Conservation (phyloP, 2,329 filamentous ascomycete species). For the Colletotrichum musicola region DNA sequence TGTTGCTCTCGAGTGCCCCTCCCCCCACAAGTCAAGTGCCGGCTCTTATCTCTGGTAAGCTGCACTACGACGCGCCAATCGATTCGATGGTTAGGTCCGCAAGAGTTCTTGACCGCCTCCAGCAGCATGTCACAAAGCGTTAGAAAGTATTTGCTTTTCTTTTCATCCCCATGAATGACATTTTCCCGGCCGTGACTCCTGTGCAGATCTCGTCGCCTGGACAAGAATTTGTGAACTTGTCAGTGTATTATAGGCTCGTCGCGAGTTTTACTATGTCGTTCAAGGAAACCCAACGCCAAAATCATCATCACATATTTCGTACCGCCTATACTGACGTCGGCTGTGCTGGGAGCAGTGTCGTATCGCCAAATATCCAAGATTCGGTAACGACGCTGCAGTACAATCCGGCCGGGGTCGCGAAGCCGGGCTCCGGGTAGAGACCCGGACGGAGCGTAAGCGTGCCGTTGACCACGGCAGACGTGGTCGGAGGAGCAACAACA, state of each 20-base stretch:
- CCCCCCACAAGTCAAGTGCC: slow-evolving; percentile 4
- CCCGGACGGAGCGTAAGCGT: slow-evolving; percentile 34
- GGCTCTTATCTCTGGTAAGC: slow-evolving; percentile 10
- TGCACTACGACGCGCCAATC: slow-evolving; percentile 7
- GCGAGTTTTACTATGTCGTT: too few relatives aligned
- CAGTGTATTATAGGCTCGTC: too few relatives aligned
- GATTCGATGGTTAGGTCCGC: neutral
- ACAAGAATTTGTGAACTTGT: too few relatives aligned
- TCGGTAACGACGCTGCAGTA: slow-evolving; percentile 26
- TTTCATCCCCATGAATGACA: neutral
- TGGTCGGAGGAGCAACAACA: slow-evolving; percentile 10
- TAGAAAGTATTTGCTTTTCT: too few relatives aligned
- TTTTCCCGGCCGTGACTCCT: too few relatives aligned
- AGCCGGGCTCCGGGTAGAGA: slow-evolving; percentile 22
- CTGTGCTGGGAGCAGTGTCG: slow-evolving; percentile 23
- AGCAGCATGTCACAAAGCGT: neutral
- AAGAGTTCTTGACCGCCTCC: neutral
- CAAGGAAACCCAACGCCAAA: too few relatives aligned
- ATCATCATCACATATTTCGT: neutral
- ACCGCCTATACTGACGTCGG: neutral
- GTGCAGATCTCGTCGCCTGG: too few relatives aligned
- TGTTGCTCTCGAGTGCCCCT: neutral
- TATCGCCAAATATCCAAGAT: slow-evolving; percentile 32
- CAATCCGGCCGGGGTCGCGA: slow-evolving; percentile 11
- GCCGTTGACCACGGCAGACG: slow-evolving; percentile 22